These are phyloP conservation scores for Juglanconis sp. DNA, from an alignment of 2,329 filamentous ascomycete genomes.

Conservation along the genomic window DNA sequence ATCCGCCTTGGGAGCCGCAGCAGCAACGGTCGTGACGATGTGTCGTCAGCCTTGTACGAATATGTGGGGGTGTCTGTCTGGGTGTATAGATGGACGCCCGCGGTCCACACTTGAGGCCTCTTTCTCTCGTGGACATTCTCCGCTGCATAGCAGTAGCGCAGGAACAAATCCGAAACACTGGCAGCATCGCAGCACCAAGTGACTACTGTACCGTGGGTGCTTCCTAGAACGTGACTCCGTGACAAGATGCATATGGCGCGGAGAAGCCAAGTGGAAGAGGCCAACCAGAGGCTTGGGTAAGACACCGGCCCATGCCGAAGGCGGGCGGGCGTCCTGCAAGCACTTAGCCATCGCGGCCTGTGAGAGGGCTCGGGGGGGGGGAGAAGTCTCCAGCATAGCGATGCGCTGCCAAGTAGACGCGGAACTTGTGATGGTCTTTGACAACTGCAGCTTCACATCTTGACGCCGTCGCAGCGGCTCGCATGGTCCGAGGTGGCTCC, in stretches of 20 bases:
- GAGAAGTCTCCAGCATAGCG: not conserved
- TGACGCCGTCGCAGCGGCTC: slow-evolving; percentile 15
- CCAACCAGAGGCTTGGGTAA: slow-evolving; percentile 13
- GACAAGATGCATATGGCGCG: slow-evolving; percentile 3
- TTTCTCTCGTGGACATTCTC: not conserved
- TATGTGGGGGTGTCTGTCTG: not conserved
- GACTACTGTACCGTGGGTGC: not conserved
- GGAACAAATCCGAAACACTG: not conserved
- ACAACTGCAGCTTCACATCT: not conserved
- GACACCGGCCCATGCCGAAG: slow-evolving; percentile 1
- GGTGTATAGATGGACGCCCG: slow-evolving; percentile 7
- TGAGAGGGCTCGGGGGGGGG: not conserved
- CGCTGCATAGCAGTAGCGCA: not conserved
- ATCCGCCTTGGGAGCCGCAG: slow-evolving; percentile 1
- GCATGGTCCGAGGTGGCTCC: not conserved
- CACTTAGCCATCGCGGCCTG: slow-evolving; percentile 10
- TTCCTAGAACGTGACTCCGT: not conserved
- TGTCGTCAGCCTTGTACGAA: slow-evolving; percentile 4
- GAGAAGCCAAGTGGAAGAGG: not conserved
- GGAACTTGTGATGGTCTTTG: not conserved
- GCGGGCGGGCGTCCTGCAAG: slow-evolving; percentile 7
- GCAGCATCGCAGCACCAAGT: not conserved
- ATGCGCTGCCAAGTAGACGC: not conserved
- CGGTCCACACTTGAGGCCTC: slow-evolving; percentile 9
- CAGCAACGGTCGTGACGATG: not conserved